Base-by-base conservation (phyloP, 805 yeast genomes). In the Lipomyces sp. region DNA sequence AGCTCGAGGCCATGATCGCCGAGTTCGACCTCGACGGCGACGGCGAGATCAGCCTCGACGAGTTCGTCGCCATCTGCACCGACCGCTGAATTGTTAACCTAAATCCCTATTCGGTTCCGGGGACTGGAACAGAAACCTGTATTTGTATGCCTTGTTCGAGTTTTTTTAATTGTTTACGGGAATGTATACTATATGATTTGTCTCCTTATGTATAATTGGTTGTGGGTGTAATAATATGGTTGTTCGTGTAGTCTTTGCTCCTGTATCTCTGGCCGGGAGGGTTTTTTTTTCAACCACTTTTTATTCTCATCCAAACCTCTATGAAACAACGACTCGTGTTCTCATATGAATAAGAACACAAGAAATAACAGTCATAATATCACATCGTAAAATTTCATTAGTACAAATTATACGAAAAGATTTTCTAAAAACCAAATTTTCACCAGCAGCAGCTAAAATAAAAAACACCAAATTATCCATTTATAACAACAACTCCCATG, bases 11-110 rank as follows among this genome's bases (percentile, higher is more conserved):
- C 3, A 93, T 93, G 98, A 93, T 93, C 32, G 48, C 47, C 23
- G 98, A 91, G 68, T 93, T 93, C 65, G 99, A 93, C 70, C 71
- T 90, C 45, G 97, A 93, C 66, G 95, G 87, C 49, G 98, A 93
- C 67, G 98, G 98, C 44, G 96, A 86, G 59, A 90, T 89, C 59
- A 84, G 84, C 63, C 95, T 86, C 64, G 87, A 86, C 57, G 97
- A 90, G 70, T 89, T 90, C 64, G 86, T 88, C 54, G 85, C 85
- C 51, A 87, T 89, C 37, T 88, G 96, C 67, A 81, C 87, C 18
- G 95, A 88, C 36, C 63, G 63, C 45, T 67, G 53, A 38, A 14
- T 39, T n/a, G 13, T 13, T 21, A 28, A 11, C n/a, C 29, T 32
- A 4, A 24, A n/a, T 34, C 22, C 45, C 29, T 14, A 6, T n/a